Evolutionary conservation across 2,329 filamentous ascomycete species (phyloP), one percentile per base, ranked within the genome.

Genomic region (Talaromyces rugulosus): DNA sequence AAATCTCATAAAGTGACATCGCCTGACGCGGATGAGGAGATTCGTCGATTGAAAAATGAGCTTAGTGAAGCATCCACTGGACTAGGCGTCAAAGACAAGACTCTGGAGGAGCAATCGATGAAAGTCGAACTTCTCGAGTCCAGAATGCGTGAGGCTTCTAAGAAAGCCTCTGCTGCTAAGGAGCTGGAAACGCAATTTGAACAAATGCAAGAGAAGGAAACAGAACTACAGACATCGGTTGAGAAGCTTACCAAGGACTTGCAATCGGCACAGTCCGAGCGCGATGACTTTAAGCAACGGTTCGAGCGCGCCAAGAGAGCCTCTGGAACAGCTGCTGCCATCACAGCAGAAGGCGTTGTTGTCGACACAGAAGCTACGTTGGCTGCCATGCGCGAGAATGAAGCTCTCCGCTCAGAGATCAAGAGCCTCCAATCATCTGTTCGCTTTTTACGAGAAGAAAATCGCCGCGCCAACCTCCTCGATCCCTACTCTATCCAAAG

Each of bases 101-200:
- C 89, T 40, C 85, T 96, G 58, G 92, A 96, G 74, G 94, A 96
- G 62, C 78, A 91, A 28, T 85, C 89, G n/a, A 89, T 97, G 67
- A 93, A 95, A 75, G 96, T 97, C 67, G 94, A 97, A 76, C 91
- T 95, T 47, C 86, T 98, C 42, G 91, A 96, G 74, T 90, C 91
- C 7, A 85, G 91, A 62, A 93, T 95, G 88, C 87, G 88, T 62
- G 92, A 96, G 71, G 90, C 91, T 5, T 87, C 87, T 66, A 87
- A 89, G 72, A 93, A 94, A 76, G 86, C 90, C 14, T 85, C 74
- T 3, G 72, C 75, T 63, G 75, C 77, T 23, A 79, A 79, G 64
- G 77, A 79, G 6, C 71, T 80, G 33, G 77, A 80, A 65, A 63
- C 68, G 14, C 75, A 77, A 62, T 71, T 80, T 50, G 75, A 79